phyloP scores from a whole-genome alignment of 2,329 filamentous ascomycete species.

The Gliomastix tumulicola region DNA sequence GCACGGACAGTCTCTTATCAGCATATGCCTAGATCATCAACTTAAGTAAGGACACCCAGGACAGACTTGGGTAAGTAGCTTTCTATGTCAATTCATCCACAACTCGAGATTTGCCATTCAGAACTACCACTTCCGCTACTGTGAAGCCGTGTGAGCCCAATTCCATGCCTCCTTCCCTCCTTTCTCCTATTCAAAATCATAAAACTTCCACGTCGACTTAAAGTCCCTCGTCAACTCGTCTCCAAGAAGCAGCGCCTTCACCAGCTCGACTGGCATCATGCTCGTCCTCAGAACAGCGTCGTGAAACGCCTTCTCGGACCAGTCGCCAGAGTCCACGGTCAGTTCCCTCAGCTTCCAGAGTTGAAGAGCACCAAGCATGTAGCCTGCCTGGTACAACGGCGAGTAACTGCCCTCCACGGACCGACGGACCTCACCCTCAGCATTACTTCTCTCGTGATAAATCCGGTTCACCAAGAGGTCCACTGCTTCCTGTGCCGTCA shows the following conservation, averaged over 20 bases:
- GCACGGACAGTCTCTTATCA: no score
- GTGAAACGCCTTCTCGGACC: conserved; percentile 48
- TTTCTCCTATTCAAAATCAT: conserved; percentile 13
- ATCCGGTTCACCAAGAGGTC: conserved; percentile 49
- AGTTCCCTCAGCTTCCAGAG: conserved; percentile 43
- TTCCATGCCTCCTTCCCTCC: no score
- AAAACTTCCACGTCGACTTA: conserved; percentile 43
- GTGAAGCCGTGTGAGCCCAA: no score
- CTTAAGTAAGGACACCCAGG: no score
- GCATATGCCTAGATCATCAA: no score
- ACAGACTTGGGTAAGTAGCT: no score
- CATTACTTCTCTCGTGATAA: conserved; percentile 51
- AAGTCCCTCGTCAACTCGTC: conserved; percentile 33
- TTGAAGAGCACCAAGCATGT: conserved; percentile 53
- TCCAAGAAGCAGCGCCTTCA: conserved; percentile 38
- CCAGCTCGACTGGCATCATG: conserved; percentile 46
- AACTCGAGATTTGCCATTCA: no score
- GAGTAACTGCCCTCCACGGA: conserved; percentile 49
- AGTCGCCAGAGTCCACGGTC: conserved; percentile 25
- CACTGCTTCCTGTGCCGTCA: conserved; percentile 46
- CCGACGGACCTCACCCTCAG: conserved; percentile 52
- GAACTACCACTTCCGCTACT: no score
- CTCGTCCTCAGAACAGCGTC: conserved; percentile 43
- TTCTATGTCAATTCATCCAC: no score
- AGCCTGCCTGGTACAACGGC: conserved; percentile 52